Evolutionary conservation across 345 rosid species (phyloP), one percentile per base, ranked within the genome.

Genomic region (Citrus unshiu): DNA sequence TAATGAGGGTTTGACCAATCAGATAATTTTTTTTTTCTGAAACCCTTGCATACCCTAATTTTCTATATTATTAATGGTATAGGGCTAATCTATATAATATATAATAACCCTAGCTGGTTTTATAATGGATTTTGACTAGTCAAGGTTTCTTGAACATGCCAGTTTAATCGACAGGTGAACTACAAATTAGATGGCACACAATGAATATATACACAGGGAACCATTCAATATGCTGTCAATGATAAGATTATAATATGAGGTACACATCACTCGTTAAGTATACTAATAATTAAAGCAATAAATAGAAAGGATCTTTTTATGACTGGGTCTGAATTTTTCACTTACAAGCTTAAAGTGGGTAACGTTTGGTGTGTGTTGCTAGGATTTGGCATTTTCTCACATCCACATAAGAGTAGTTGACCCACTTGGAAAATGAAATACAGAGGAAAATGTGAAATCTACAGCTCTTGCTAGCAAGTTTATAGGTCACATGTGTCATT

Each of bases 61-160:
- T 25, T 27, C n/a, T 30, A 2, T 7, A 67, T 27, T 22, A 49
- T 49, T 43, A 2, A 25, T 27, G 9, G 32, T 10, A 70, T 56
- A 34, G 29, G 13, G 18, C 22, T 24, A 66, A 63, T 63, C 68
- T 30, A 16, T 3, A 3, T 14, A 16, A 29, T 32, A 6, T 16
- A 7, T 32, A 16, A 13, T 14, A 65, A 19, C 39, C 68, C 58
- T 40, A 61, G 9, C 61, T 40, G 22, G 21, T 40, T 14, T 59
- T 39, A 9, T 25, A 40, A 29, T 61, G 40, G 4, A 61, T 61
- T 73, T 74, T 66, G 77, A 74, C 77, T 40, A 39, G 77, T 74
- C 77, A 74, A 74, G 29, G 63, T 74, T 40, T 29, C 69, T 74
- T 29, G 69, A 68, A 27, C 9, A 4, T 49, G 13, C 30, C 39